Percentiles rank a stretch among this genome's conserved stretches.
Conservation (phyloP, 164 flowering plant genomes). For the Berberis thunbergii region DNA sequence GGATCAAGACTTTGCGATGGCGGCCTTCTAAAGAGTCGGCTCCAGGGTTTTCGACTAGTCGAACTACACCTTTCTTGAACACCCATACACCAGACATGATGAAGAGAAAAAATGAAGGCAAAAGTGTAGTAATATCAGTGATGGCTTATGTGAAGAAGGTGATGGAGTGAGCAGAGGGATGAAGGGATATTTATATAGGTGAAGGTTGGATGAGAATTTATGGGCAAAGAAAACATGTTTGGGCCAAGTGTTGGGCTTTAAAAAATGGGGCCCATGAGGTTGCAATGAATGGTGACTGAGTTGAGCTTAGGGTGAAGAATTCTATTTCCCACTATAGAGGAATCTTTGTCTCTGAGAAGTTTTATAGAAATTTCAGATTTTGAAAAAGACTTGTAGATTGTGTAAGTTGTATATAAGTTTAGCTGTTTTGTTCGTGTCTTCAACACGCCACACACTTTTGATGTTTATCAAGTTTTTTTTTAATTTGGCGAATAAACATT, state of each 20-base stretch:
- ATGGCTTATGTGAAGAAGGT: background rate
- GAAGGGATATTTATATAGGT: constrained; percentile 14
- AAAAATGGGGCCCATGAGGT: background rate
- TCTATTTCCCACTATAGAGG: constrained; percentile 3
- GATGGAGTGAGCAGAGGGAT: background rate
- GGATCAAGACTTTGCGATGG: constrained; percentile 49
- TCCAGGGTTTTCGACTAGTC: constrained; percentile 56
- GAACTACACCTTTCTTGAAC: constrained; percentile 73
- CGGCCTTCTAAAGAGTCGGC: constrained; percentile 27
- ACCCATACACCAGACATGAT: constrained; percentile 92
- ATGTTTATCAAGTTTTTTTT: no score
- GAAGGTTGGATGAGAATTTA: background rate
- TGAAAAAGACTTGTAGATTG: no score
- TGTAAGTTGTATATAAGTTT: no score
- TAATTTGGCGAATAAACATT: no score
- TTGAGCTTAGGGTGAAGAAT: background rate
- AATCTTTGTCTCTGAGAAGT: no score
- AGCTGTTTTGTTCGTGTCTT: no score
- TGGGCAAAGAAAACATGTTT: background rate
- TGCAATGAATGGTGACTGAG: no score
- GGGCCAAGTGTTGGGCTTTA: constrained; percentile 13
- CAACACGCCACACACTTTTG: no score
- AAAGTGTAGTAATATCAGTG: background rate
- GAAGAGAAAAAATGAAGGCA: background rate
- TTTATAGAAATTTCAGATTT: no score